Base-by-base conservation (phyloP, 192 early-diverging fungal genomes). In the Coemansia sp. region DNA sequence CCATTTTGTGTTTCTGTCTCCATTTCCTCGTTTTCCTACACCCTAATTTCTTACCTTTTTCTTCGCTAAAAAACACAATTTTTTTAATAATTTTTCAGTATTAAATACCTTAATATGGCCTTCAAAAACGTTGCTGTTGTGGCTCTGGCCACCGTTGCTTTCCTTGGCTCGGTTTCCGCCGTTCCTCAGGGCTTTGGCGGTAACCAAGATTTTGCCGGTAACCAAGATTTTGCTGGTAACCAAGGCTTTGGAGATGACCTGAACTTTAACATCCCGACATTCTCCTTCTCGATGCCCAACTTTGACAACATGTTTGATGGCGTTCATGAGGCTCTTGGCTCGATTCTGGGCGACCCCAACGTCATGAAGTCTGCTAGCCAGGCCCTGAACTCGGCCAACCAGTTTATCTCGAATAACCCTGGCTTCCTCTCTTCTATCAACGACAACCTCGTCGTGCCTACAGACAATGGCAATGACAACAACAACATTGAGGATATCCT, bases 131-230 rank as follows among this genome's bases (percentile, higher is more conserved):
- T 15, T 55, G 51, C 59, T 22, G 17, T 52, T 43, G n/a, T 61
- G 18, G 58, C 45, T 61, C 33, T 69, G 15, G 67, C 59, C n/a
- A 59, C 67, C 45, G 22, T 59, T 45, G 56, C 66, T 43, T 20
- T 43, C 8, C 39, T 59, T 67, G 66, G 41, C n/a, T 37, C 55
- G 6, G 66, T 20, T 43, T 62, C 45, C 1, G 68, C 68, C 8
- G 43, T 51, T 43, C 68, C 68, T 41, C 68, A 70, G 38, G 17
- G 39, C 32, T 8, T 64, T 36, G 66, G 14, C 14, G 45, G 45
- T 12, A 12, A 48, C 12, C 3, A 48, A 5, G 8, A 48, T 48
- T 48, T 12, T 48, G 45, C 0, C 22, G 45, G 45, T 12, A 15
- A 48, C 45, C 8, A 8, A 8, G 45, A 3, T 8, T 8, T 48